A percentile compares a stretch with the other conserved stretches of the same genome.
Evolutionary conservation across 2,329 filamentous ascomycete species (phyloP).

Genomic region (Piedraia hortae): DNA sequence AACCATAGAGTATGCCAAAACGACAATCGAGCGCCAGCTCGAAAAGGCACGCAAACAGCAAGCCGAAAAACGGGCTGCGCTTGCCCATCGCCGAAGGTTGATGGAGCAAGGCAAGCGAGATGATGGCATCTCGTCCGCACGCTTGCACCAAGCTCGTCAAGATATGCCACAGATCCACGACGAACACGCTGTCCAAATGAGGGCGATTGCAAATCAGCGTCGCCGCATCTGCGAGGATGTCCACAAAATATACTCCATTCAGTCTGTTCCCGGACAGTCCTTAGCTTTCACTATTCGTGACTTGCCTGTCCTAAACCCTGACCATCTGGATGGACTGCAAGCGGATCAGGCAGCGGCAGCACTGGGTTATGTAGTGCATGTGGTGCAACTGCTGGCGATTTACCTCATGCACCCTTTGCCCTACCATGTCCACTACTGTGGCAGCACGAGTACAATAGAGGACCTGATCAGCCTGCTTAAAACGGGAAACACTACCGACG

Average conservation of each 20-base stretch:
- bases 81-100: constrained; percentile 34
- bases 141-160: constrained; percentile 28
- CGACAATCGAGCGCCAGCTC: constrained; percentile 37
- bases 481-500: constrained; percentile 5
- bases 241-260: constrained; percentile 51
- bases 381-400: constrained; percentile 49
- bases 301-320: constrained; percentile 52
- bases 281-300: constrained; percentile 65
- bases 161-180: constrained; percentile 17
- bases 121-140: constrained; percentile 6
- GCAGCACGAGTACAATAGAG: constrained; percentile 46
- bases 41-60: constrained; percentile 32
- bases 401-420: constrained; percentile 58
- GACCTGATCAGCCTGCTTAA: constrained; percentile 33
- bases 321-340: constrained; percentile 34
- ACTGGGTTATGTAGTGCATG: constrained; percentile 50
- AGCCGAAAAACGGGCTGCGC: constrained; percentile 38
- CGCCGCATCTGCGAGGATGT: constrained; percentile 72
- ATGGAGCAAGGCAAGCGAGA: constrained; percentile 24
- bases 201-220: constrained; percentile 57
- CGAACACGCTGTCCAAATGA: constrained; percentile 20
- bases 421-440: constrained; percentile 46
- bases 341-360: constrained; percentile 56
- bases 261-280: constrained; percentile 32
- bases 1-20: constrained; percentile 24